These are phyloP conservation scores for Pyrenopolyporus hunteri DNA, from an alignment of 495 filamentous ascomycete species.

Conservation along the genomic window DNA sequence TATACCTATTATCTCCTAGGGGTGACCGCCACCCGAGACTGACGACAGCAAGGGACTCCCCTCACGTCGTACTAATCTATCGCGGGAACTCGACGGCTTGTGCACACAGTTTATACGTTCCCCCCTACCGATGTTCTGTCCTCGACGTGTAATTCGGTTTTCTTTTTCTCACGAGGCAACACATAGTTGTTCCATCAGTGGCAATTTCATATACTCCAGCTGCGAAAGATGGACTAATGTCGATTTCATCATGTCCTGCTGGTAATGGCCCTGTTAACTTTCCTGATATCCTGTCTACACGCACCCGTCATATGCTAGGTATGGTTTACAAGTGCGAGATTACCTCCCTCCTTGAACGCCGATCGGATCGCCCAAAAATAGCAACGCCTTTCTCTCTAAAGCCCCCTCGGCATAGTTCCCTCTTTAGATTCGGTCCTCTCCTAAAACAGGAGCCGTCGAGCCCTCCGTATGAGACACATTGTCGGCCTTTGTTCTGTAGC, in stretches of 20 bases:
- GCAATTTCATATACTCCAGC: background rate
- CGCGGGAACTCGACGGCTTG: no score
- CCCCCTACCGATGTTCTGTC: no score
- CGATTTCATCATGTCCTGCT: slow-evolving; percentile 1
- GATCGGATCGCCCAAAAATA: background rate
- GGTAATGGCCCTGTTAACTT: background rate
- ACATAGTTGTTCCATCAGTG: no score
- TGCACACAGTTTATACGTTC: no score
- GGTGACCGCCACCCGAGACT: no score
- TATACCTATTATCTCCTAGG: no score
- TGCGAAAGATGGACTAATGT: background rate
- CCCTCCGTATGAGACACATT: slow-evolving; percentile 18
- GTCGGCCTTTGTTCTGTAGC: slow-evolving; percentile 31
- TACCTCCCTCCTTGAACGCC: slow-evolving; percentile 8
- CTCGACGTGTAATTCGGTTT: no score
- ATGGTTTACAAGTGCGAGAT: slow-evolving; percentile 13
- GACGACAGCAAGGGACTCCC: background rate
- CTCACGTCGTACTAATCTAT: background rate
- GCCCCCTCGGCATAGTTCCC: background rate
- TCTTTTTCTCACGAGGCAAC: no score
- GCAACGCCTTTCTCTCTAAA: slow-evolving; percentile 3
- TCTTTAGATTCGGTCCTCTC: slow-evolving; percentile 2
- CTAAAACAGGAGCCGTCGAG: slow-evolving; percentile 15
- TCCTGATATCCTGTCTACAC: slow-evolving; percentile 16
- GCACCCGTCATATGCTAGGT: slow-evolving; percentile 3